Conservation (phyloP, 148 eudicot species). For the Dianthus caryophyllus region DNA sequence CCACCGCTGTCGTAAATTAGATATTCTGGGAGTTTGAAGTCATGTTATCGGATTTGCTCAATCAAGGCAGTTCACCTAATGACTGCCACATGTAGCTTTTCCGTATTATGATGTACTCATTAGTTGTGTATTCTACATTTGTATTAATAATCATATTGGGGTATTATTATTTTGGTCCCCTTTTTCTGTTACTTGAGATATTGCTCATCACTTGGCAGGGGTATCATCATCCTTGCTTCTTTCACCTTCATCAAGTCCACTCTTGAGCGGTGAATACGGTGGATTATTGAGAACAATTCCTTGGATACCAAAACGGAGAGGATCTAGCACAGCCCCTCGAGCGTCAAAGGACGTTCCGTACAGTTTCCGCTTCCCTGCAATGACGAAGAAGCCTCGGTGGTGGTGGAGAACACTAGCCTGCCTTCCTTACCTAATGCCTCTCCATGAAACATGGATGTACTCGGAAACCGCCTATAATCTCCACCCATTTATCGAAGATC, state of each 20-base stretch:
- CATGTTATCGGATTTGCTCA: not conserved
- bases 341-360: conserved; percentile 63
- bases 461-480: conserved; percentile 76
- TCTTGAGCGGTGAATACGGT: conserved; percentile 42
- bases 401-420: conserved; percentile 84
- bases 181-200: not conserved
- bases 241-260: conserved; percentile 41
- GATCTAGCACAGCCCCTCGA: conserved; percentile 23
- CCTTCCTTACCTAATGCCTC: conserved; percentile 74
- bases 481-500: conserved; percentile 66
- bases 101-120: too few species aligned
- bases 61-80: too few species aligned
- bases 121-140: too few species aligned
- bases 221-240: conserved; percentile 22
- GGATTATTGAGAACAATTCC: conserved; percentile 34
- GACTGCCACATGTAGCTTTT: too few species aligned
- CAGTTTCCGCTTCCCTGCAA: conserved; percentile 60
- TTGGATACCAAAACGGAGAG: conserved; percentile 24
- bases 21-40: not conserved
- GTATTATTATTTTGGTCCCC: not conserved
- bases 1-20: not conserved
- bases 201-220: conserved; percentile 29
- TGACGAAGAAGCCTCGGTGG: conserved; percentile 74
- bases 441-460: conserved; percentile 86
- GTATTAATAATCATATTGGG: too few species aligned